Percentiles rank a stretch among this genome's conserved stretches.
Conservation (phyloP, 805 yeast species). For the Limtongia smithiae region DNA sequence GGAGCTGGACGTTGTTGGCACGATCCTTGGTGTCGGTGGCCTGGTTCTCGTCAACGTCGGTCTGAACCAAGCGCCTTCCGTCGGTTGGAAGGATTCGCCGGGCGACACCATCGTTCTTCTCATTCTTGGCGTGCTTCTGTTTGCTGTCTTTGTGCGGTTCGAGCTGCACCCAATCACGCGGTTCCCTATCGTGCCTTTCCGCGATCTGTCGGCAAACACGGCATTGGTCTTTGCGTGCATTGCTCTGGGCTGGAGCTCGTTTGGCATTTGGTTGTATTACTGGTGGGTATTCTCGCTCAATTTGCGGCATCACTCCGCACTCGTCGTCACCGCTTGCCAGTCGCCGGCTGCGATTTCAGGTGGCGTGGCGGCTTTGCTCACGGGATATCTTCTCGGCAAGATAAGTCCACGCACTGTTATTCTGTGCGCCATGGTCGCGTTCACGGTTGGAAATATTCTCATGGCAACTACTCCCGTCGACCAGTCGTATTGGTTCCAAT, state of each 20-base stretch:
- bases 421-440: conserved; percentile 50
- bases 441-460: conserved; percentile 52
- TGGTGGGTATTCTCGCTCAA: conserved; percentile 51
- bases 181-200: conserved; percentile 54
- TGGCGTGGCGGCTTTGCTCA: conserved; percentile 50
- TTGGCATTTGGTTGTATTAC: conserved; percentile 71
- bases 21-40: conserved; percentile 55
- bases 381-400: conserved; percentile 46
- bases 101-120: conserved; percentile 56
- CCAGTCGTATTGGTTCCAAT: conserved; percentile 57
- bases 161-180: conserved; percentile 48
- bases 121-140: conserved; percentile 46
- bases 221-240: conserved; percentile 50
- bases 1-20: conserved; percentile 59
- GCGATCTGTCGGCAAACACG: conserved; percentile 46
- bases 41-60: conserved; percentile 62
- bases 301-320: conserved; percentile 47
- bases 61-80: conserved; percentile 73
- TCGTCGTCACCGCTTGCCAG: conserved; percentile 48
- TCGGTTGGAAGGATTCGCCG: conserved; percentile 62
- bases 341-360: conserved; percentile 53
- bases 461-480: conserved; percentile 54
- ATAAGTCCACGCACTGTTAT: conserved; percentile 52
- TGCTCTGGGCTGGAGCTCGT: conserved; percentile 71
- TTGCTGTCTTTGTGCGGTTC: conserved; percentile 47